Evolutionary conservation across 2,329 filamentous ascomycete species (phyloP).

Genomic region (Penicillium brasilianum): DNA sequence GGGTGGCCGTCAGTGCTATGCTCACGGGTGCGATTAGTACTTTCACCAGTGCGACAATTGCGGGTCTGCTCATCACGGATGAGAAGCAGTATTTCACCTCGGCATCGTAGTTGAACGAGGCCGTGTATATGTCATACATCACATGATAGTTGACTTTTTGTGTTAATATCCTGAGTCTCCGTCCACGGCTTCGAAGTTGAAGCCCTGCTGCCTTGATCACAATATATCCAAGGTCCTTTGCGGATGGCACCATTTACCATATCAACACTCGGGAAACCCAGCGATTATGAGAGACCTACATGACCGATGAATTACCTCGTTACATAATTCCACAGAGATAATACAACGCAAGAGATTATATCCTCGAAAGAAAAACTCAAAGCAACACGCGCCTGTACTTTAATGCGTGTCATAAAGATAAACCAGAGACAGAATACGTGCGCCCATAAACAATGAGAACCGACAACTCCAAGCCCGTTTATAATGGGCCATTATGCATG

Average conservation of each 20-base stretch:
- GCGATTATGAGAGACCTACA: neutral
- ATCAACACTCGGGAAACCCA: neutral
- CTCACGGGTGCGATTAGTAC: slow-evolving; percentile 79
- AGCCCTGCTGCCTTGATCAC: neutral
- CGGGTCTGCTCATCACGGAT: slow-evolving; percentile 73
- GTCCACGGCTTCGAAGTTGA: no score
- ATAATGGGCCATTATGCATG: slow-evolving; percentile 31
- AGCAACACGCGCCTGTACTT: slow-evolving; percentile 20
- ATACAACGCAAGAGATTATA: neutral
- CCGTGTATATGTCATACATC: neutral
- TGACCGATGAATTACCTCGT: neutral
- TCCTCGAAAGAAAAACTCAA: slow-evolving; percentile 2
- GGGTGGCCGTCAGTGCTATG: slow-evolving; percentile 76
- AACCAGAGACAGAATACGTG: slow-evolving; percentile 2
- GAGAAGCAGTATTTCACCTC: slow-evolving; percentile 39
- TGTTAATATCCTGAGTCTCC: neutral
- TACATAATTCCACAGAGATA: neutral
- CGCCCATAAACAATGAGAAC: slow-evolving; percentile 12
- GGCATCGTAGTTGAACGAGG: neutral
- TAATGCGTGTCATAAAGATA: slow-evolving; percentile 25
- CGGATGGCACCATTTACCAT: no score
- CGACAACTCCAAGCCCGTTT: slow-evolving; percentile 29
- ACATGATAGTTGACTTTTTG: neutral
- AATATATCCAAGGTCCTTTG: neutral
- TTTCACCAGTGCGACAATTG: slow-evolving; percentile 76